Evolutionary conservation across 441 rosid species (phyloP).

Genomic region (Erodium chrysanthum): DNA sequence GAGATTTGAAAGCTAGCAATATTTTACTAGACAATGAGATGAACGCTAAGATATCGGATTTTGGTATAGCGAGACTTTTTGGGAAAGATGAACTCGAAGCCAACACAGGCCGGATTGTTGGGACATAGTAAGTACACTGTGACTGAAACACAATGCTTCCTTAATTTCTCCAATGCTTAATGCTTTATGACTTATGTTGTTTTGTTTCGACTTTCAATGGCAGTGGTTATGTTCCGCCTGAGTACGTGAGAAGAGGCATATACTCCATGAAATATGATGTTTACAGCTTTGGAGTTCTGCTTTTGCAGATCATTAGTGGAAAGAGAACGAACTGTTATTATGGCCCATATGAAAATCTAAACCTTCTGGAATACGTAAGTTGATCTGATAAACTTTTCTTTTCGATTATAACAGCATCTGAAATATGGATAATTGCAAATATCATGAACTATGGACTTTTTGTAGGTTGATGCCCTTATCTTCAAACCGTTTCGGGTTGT

Average conservation of each 20-base stretch:
- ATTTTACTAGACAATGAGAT: conserved; percentile 6
- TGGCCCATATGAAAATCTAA: conserved; percentile 14
- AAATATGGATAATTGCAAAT: neutral
- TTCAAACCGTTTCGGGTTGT: too few species aligned
- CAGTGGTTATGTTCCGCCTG: conserved; percentile 19
- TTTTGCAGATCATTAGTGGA: conserved; percentile 23
- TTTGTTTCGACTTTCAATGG: neutral
- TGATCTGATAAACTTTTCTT: neutral
- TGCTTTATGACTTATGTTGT: neutral
- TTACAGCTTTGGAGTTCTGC: conserved; percentile 25
- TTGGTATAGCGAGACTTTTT: conserved; percentile 28
- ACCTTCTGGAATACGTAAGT: conserved; percentile 16
- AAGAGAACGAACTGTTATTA: conserved; percentile 12
- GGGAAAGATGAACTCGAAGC: conserved; percentile 13
- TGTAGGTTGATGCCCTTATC: too few species aligned
- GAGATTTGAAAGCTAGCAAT: conserved; percentile 28
- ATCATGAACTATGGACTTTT: too few species aligned
- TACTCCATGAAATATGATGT: conserved; percentile 28
- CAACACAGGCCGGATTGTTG: conserved; percentile 22
- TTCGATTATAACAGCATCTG: neutral
- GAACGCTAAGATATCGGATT: conserved; percentile 32
- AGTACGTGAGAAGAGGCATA: conserved; percentile 19
- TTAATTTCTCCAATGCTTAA: neutral
- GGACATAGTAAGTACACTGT: conserved; percentile 24
- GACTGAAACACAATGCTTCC: neutral